These are phyloP conservation scores for Exophiala sideris DNA, from an alignment of 2,329 filamentous ascomycete genomes.

Conservation along the genomic window DNA sequence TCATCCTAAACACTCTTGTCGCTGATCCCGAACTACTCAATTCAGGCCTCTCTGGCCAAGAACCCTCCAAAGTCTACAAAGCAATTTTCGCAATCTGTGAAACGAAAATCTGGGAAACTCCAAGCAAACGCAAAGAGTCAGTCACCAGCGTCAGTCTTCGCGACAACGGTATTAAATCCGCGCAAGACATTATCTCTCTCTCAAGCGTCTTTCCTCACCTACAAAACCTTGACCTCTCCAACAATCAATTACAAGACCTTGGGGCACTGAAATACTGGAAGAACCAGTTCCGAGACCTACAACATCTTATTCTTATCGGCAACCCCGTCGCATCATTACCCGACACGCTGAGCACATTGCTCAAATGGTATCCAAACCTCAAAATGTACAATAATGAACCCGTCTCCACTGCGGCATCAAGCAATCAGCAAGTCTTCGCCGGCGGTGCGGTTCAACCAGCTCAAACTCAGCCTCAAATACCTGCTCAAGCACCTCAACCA, in stretches of 20 bases:
- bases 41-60: constrained; percentile 72
- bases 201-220: constrained; percentile 78
- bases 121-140: constrained; percentile 69
- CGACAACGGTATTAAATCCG: constrained; percentile 71
- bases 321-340: constrained; percentile 69
- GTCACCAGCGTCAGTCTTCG: constrained; percentile 79
- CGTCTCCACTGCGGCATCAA: constrained; percentile 63
- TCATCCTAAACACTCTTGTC: constrained; percentile 77
- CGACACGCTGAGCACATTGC: constrained; percentile 64
- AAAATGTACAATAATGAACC: constrained; percentile 68
- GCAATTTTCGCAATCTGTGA: constrained; percentile 87
- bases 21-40: constrained; percentile 67
- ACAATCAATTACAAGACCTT: constrained; percentile 71
- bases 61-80: constrained; percentile 81
- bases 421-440: neutral
- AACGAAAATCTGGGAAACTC: constrained; percentile 64
- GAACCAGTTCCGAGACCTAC: constrained; percentile 70
- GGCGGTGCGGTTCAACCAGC: constrained; percentile 40
- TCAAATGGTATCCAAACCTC: constrained; percentile 79
- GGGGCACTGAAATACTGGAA: constrained; percentile 72
- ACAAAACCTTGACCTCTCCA: constrained; percentile 82
- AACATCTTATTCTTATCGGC: constrained; percentile 73
- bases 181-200: constrained; percentile 69
- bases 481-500: constrained; percentile 58
- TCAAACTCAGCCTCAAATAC: constrained; percentile 49